Conservation (phyloP, 345 rosid species). For the Citropsis articulata region DNA sequence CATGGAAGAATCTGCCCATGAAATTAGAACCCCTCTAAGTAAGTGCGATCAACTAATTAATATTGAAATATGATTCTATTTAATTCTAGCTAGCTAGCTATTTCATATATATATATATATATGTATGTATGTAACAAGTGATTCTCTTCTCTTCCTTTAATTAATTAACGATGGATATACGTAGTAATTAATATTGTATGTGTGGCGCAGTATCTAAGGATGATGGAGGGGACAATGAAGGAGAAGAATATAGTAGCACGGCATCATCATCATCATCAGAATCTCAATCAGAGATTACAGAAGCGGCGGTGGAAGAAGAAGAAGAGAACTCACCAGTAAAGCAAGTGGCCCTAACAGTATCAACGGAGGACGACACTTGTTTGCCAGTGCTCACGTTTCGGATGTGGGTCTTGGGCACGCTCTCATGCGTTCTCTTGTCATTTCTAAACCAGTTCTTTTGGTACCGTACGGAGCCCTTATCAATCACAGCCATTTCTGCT, state of each 20-base stretch:
- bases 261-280: constrained; percentile 26
- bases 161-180: no score
- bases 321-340: constrained; percentile 77
- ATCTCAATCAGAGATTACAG: constrained; percentile 12
- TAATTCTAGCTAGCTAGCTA: no score
- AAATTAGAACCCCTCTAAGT: constrained; percentile 48
- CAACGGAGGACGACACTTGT: constrained; percentile 76
- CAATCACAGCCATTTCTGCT: constrained; percentile 94
- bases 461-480: constrained; percentile 88
- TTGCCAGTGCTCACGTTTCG: constrained; percentile 88
- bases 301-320: constrained; percentile 23
- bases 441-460: constrained; percentile 95
- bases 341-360: constrained; percentile 92
- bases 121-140: no score
- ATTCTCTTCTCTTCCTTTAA: not conserved
- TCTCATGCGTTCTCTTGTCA: constrained; percentile 71
- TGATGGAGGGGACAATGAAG: not conserved
- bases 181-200: no score
- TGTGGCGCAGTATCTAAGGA: constrained; percentile 21
- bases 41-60: not conserved
- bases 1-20: constrained; percentile 40
- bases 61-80: no score
- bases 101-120: no score
- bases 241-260: constrained; percentile 11
- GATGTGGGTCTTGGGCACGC: constrained; percentile 87